Base-by-base conservation (phyloP, 2,329 filamentous ascomycete species). In the Diaporthe caulivora region DNA sequence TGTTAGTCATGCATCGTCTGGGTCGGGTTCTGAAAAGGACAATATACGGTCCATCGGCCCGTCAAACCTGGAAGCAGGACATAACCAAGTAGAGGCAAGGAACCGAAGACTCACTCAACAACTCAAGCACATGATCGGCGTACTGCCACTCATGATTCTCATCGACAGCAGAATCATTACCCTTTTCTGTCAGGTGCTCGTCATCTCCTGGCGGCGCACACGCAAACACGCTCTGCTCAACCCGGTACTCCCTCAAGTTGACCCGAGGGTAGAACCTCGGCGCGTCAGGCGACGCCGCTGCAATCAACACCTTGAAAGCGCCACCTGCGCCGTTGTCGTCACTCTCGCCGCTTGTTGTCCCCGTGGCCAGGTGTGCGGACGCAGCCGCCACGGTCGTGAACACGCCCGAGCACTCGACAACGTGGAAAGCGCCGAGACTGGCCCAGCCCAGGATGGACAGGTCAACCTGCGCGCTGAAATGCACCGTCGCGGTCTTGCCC, bases 241-340 rank as follows among this genome's bases (percentile, higher is more conserved):
- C 60, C 42, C 60, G 60, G 60, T n/a, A 21, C 60, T 64, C 60
- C 60, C 60, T 64, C 60, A 64, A 34, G 60, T 64, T 64, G 26
- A 49, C 42, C 18, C 42, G 18, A 24, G 26, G 60, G 18, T 49
- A 64, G 60, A 64, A 64, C 26, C 60, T 64, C 60, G 60, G 60
- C 60, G 60, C 60, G 42, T 64, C 42, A 64, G 60, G 42, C 60
- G 60, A 64, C 42, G 42, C 26, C 29, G 42, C 60, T 17, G 60
- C 60, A 17, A 64, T 64, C 42, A 64, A 34, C 26, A 64, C 60
- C 60, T 64, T 64, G 60, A 49, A 34, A 10, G 60, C 42, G 40
- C 60, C 60, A 49, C 18, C 42, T 7, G 26, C 10, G 18, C 60
- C 26, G 24, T 34, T 26, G 26, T 31, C 42, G 15, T 47, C 24